Evolutionary conservation across 495 filamentous ascomycete species (phyloP), one percentile per base, ranked within the genome.

Genomic region (Achaetomiella virescens): DNA sequence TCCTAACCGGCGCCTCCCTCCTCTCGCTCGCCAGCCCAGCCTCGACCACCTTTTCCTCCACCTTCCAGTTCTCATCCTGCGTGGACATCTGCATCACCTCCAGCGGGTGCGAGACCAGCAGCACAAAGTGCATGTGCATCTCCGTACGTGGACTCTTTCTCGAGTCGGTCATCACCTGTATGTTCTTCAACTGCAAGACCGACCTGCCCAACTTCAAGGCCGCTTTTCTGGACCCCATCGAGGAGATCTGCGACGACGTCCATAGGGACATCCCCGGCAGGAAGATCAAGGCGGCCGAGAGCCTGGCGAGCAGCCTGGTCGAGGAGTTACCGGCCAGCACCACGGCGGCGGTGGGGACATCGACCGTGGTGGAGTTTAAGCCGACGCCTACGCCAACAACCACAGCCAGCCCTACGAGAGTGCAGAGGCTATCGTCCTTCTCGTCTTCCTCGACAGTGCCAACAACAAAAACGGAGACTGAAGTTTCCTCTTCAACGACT

Each of bases 141-240:
- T 47, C 43, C 2, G 65, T 60, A 4, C 52, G 43, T 41, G 48
- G 31, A 1, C 24, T 52, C 17, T 59, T 70, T 21, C 61, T 70
- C 12, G 60, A 61, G 25, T 36, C 38, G 6, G 64, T 68, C 37
- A 31, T 68, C 17, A 47, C 45, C 9, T 71, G 69, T 55, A 52
- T 71, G 52, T 66, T 56, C 52, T 53, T 59, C 57, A 48, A 64
- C 54, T 70, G 69, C 63, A 42, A 54, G 25, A n/a, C 53, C 31
- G 55, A 66, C 18, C 59, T 69, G 15, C 61, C 48, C 29, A 25
- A 48, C 27, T 59, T 54, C 41, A 52, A 65, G 10, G 18, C 45
- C 24, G 46, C 33, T 38, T 65, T 71, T 52, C 43, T 71, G 9
- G 35, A 52, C 20, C 54, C 56, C 27, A 54, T 70, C 27, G 45